Evolutionary conservation across 2,329 filamentous ascomycete genomes (phyloP).

Genomic region (Plectosphaerella cucumerina): DNA sequence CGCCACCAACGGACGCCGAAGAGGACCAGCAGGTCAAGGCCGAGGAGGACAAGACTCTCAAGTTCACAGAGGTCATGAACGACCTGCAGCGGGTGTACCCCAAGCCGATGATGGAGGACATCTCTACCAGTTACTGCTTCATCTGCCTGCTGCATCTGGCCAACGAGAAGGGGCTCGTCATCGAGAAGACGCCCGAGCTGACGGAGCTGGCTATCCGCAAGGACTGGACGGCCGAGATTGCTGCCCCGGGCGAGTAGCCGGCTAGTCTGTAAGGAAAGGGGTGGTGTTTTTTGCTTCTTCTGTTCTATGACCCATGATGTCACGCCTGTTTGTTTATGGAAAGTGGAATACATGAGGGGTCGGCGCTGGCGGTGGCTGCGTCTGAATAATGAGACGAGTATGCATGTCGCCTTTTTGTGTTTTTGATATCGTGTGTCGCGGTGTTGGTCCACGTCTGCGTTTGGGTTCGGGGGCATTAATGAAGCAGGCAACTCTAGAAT

Average conservation of each 20-base stretch:
- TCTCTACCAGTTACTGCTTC: constrained; percentile 90
- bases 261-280: not conserved
- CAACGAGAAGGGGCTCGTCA: constrained; percentile 84
- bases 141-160: constrained; percentile 88
- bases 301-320: no score
- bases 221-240: constrained; percentile 57
- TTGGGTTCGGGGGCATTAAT: no score
- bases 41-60: constrained; percentile 54
- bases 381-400: no score
- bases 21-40: constrained; percentile 23
- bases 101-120: constrained; percentile 82
- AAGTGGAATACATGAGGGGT: no score
- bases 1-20: constrained; percentile 25
- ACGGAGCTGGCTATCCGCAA: constrained; percentile 58
- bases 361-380: no score
- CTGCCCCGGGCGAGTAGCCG: constrained; percentile 33
- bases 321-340: no score
- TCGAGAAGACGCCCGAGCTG: constrained; percentile 59
- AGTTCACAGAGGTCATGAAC: constrained; percentile 91
- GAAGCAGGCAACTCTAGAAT: no score
- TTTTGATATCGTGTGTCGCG: no score
- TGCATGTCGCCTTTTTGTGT: no score
- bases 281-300: no score
- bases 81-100: constrained; percentile 82
- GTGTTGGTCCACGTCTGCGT: no score